Conservation (phyloP, 2,329 filamentous ascomycete species). For the Alternaria atra region DNA sequence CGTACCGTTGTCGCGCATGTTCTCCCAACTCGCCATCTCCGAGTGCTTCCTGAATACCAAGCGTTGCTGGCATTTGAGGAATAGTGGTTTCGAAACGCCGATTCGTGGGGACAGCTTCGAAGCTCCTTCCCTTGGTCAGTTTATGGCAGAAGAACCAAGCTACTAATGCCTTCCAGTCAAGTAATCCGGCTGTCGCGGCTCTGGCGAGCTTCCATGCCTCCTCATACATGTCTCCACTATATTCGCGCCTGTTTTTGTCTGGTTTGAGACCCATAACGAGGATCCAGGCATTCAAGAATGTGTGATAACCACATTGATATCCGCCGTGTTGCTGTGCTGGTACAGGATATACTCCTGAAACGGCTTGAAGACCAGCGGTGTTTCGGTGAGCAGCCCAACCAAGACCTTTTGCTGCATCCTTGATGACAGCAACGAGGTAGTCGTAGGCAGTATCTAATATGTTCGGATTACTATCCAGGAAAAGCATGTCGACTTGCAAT, state of each 20-base stretch:
- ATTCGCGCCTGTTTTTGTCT: background rate
- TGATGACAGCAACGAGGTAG: background rate
- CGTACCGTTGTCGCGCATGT: background rate
- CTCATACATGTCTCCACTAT: background rate
- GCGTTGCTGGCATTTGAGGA: background rate
- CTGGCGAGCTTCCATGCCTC: conserved; percentile 3
- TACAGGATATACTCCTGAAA: background rate
- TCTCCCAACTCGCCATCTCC: background rate
- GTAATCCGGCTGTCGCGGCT: conserved; percentile 11
- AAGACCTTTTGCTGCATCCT: background rate
- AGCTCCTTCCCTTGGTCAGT: background rate
- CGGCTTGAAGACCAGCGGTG: background rate
- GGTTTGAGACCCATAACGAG: conserved; percentile 34
- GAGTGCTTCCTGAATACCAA: background rate
- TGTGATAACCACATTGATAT: conserved; percentile 24
- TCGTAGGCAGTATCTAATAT: background rate
- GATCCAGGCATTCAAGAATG: conserved; percentile 38
- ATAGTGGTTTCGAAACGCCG: conserved; percentile 2
- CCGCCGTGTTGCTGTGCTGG: background rate
- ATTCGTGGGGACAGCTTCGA: background rate
- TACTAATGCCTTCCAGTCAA: conserved; percentile 21
- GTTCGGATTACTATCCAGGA: background rate
- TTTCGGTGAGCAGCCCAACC: background rate
- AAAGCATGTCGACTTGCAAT: background rate
- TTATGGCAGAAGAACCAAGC: conserved; percentile 10